Conservation (phyloP, 352 stramenopile genomes). For the Pythium guiyangense region DNA sequence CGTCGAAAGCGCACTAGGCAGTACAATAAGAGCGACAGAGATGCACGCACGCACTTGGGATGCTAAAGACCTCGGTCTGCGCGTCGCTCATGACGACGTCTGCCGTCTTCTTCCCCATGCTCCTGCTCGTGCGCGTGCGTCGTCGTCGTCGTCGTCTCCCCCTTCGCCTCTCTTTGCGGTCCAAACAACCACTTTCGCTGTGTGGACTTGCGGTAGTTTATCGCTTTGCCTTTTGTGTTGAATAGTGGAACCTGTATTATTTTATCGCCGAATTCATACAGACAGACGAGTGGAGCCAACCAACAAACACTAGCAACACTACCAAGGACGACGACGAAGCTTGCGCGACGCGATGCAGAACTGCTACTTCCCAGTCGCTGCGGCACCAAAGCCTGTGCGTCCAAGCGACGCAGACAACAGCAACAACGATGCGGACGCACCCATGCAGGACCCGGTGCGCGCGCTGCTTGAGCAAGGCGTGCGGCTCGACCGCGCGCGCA, state of each 20-base stretch:
- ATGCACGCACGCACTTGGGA: conserved; percentile 51
- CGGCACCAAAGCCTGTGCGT: conserved; percentile 15
- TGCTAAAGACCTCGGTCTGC: conserved; percentile 34
- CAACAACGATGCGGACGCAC: conserved; percentile 2
- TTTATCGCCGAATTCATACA: neutral
- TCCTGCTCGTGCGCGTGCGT: neutral
- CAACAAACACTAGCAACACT: neutral
- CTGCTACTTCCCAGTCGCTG: conserved; percentile 64
- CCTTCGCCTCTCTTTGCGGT: neutral
- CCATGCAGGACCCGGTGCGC: conserved; percentile 16
- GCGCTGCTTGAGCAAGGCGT: conserved; percentile 19
- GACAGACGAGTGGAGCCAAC: conserved; percentile 8
- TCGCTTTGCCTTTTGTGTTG: neutral
- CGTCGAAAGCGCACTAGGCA: neutral
- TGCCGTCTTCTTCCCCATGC: conserved; percentile 23
- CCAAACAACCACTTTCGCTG: no score
- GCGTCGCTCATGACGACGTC: conserved; percentile 22
- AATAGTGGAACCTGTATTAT: neutral
- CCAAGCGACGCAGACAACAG: conserved; percentile 7
- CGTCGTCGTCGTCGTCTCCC: neutral
- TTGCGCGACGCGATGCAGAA: conserved; percentile 64
- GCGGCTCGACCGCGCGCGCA: conserved; percentile 33
- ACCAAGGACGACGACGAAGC: neutral
- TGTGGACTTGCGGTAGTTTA: neutral
- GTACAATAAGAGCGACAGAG: neutral